Conservation (phyloP, 768 basidiomycete species). For the Macrolepiota fuliginosa region DNA sequence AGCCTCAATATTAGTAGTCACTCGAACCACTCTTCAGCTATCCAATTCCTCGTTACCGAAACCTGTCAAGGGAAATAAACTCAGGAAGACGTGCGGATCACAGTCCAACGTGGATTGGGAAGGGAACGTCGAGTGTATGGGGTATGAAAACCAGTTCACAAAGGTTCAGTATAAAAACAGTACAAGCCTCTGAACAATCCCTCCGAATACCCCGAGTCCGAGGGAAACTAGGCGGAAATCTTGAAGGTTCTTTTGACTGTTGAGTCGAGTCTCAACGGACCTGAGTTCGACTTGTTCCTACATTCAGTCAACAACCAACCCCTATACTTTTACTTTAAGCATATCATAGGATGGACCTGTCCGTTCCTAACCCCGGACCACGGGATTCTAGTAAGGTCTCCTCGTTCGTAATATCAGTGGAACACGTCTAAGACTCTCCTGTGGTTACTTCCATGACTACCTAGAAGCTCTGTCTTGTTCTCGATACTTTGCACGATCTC, state of each 20-base stretch:
- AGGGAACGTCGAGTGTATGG: neutral
- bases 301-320: neutral
- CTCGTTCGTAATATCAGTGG: too few species aligned
- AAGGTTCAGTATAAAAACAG: neutral
- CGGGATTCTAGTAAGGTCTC: too few species aligned
- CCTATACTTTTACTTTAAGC: neutral
- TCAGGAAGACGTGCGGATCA: neutral
- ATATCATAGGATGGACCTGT: neutral
- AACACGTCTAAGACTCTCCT: too few species aligned
- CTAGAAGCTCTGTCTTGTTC: neutral
- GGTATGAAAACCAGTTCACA: neutral
- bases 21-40: neutral
- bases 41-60: neutral
- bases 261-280: too few species aligned
- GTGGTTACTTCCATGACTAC: neutral
- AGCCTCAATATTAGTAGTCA: too few species aligned
- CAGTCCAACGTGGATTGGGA: neutral
- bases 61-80: neutral
- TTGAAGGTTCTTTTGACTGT: neutral
- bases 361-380: neutral
- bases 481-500: neutral
- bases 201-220: neutral
- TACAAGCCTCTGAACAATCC: too few species aligned
- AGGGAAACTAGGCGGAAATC: neutral
- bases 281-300: neutral